Base-by-base conservation (phyloP, 2,329 filamentous ascomycete species). In the Arthrobotrys iridis region DNA sequence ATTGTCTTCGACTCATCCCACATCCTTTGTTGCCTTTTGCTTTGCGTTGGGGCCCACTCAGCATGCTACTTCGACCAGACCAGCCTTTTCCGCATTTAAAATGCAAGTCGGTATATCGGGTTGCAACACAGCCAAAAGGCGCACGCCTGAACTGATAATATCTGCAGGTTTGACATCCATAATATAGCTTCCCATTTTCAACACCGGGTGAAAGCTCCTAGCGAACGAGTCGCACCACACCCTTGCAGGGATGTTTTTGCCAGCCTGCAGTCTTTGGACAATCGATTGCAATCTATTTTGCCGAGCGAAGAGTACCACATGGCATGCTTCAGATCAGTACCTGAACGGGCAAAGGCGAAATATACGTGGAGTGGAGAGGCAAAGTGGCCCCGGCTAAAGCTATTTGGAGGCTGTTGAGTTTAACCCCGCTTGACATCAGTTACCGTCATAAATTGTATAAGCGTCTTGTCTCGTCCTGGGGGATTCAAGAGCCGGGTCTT, bases 381-480 rank as follows among this genome's bases (percentile, higher is more conserved):
- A 66, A 67, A 72, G 48, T 7, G n/a, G 50, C 41, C 58, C 62
- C 70, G 70, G 70, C 59, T 74, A 74, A 74, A 64, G 50, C 59
- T 40, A 50, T 10, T 26, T 22, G 4, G 28, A 30, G 18, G 24
- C 50, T 30, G 60, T 37, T 58, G 41, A 45, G 46, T 66, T 74
- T 74, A 66, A 55, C 70, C 70, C 70, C 70, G 62, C 70, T 67
- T 67, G 52, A 66, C 62, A 74, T 66, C 70, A 66, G 33, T 50
- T 62, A 65, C 58, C 41, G 41, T 64, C 48, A 64, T 58, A 24
- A 20, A 41, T 8, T n/a, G 22, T 59, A 26, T 8, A 28, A 30
- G 11, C 11, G 35, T 43, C 35, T 15, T 43, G 10, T 40, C 35
- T 41, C 11, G 52, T 41, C 35, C 22, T 15, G 22, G 4, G 46